Percentiles rank a stretch among this genome's conserved stretches.
Evolutionary conservation across 306 rosid genomes (phyloP).

Genomic region (Cicer bijugum): DNA sequence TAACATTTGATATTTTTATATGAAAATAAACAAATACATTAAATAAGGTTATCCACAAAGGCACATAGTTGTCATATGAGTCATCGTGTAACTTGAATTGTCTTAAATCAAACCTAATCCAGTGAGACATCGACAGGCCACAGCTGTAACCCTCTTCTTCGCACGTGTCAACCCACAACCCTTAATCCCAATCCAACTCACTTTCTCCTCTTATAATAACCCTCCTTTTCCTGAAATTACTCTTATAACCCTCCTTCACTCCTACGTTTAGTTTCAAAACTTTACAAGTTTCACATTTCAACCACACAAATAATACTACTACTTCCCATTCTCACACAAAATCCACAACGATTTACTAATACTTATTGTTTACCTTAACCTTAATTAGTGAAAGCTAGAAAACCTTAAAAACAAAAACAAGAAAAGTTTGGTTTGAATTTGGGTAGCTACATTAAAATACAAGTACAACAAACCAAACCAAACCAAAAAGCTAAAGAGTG

Average conservation of each 20-base stretch:
- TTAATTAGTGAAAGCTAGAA: not conserved
- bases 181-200: slow-evolving; percentile 50
- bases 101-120: slow-evolving; percentile 59
- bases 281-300: slow-evolving; percentile 31
- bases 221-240: not conserved
- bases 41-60: slow-evolving; percentile 51
- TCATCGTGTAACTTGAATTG: slow-evolving; percentile 55
- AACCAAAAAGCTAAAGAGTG: not conserved
- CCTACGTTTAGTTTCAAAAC: slow-evolving; percentile 21
- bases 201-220: not conserved
- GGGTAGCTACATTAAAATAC: slow-evolving; percentile 1
- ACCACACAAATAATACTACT: not conserved
- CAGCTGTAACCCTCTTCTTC: slow-evolving; percentile 56
- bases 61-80: slow-evolving; percentile 64
- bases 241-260: not conserved
- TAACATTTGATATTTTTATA: too few relatives aligned
- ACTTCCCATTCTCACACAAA: not conserved
- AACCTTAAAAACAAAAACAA: not conserved
- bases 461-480: slow-evolving; percentile 32
- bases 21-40: not conserved
- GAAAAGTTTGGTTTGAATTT: slow-evolving; percentile 12
- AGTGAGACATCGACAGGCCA: slow-evolving; percentile 67
- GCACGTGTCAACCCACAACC: slow-evolving; percentile 64
- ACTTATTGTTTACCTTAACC: slow-evolving; percentile 3
- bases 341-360: not conserved